These are phyloP conservation scores for Elsinoe perseae DNA, from an alignment of 2,329 filamentous ascomycete species.

Conservation along the genomic window DNA sequence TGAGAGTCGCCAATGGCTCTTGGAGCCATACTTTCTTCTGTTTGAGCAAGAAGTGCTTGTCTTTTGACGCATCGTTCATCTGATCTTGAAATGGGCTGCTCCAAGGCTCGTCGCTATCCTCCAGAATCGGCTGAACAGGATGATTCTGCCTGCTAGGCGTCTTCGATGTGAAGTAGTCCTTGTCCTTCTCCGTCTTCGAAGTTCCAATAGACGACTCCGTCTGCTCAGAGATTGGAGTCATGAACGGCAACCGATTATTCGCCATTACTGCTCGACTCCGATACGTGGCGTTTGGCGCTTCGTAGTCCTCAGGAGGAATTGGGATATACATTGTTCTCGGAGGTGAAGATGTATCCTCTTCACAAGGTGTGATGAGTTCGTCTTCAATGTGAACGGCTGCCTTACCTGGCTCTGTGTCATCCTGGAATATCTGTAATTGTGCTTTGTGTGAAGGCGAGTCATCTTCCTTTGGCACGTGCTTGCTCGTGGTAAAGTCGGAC, in stretches of 20 bases:
- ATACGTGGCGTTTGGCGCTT: slow-evolving; percentile 64
- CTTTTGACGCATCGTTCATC: slow-evolving; percentile 42
- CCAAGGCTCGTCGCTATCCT: slow-evolving; percentile 40
- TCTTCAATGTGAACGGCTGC: slow-evolving; percentile 26
- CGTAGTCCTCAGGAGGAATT: slow-evolving; percentile 77
- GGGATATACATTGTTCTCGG: slow-evolving; percentile 63
- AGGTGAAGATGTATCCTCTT: slow-evolving; percentile 30
- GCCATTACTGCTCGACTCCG: slow-evolving; percentile 71
- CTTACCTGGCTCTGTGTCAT: slow-evolving; percentile 28
- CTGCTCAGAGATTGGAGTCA: slow-evolving; percentile 96
- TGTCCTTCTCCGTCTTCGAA: slow-evolving; percentile 49
- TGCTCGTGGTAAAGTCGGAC: slow-evolving; percentile 76
- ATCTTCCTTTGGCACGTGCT: slow-evolving; percentile 52
- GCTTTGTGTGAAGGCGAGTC: slow-evolving; percentile 29
- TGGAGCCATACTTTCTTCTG: slow-evolving; percentile 28
- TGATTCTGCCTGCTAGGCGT: slow-evolving; percentile 61
- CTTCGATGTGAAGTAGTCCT: slow-evolving; percentile 59
- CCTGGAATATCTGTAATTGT: slow-evolving; percentile 32
- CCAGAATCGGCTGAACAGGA: slow-evolving; percentile 29
- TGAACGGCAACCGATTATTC: slow-evolving; percentile 89
- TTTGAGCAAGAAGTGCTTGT: slow-evolving; percentile 41
- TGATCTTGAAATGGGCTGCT: slow-evolving; percentile 69
- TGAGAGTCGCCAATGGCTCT: slow-evolving; percentile 26
- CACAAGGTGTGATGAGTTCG: slow-evolving; percentile 42
- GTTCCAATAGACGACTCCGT: slow-evolving; percentile 80